Percentiles rank a stretch among this genome's conserved stretches.
phyloP scores from a whole-genome alignment of 805 yeast genomes.

The Diddensiella transvaalensis region DNA sequence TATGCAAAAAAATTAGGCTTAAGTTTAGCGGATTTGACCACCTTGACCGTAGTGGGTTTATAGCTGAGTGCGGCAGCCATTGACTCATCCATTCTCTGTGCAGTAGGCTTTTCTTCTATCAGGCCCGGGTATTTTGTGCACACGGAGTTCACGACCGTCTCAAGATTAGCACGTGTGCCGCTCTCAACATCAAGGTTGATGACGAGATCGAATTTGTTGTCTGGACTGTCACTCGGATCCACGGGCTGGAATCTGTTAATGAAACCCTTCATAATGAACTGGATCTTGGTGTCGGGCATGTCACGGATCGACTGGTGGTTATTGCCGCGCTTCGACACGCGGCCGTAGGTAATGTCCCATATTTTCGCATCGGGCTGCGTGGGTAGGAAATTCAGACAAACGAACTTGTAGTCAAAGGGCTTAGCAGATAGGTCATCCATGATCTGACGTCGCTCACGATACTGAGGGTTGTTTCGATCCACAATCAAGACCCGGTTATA shows the following conservation, averaged over 20 bases:
- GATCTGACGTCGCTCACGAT: conserved; percentile 63
- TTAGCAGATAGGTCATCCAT: conserved; percentile 48
- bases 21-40: conserved; percentile 20
- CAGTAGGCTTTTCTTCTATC: conserved; percentile 40
- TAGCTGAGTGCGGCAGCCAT: conserved; percentile 51
- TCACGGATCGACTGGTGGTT: conserved; percentile 79
- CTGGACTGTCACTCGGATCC: conserved; percentile 49
- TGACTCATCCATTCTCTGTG: conserved; percentile 42
- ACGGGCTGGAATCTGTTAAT: conserved; percentile 65
- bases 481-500: conserved; percentile 53
- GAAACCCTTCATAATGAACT: conserved; percentile 70
- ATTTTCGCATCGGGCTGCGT: conserved; percentile 24
- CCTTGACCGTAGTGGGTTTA: conserved; percentile 48
- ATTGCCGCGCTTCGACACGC: conserved; percentile 73
- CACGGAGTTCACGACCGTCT: conserved; percentile 40
- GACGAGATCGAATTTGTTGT: conserved; percentile 59
- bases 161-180: conserved; percentile 51
- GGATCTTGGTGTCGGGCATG: conserved; percentile 48
- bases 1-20: conserved; percentile 6
- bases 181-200: conserved; percentile 52
- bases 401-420: conserved; percentile 47
- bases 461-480: conserved; percentile 81
- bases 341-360: conserved; percentile 45
- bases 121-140: conserved; percentile 43
- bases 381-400: conserved; percentile 67